These are phyloP conservation scores for Cadophora malorum DNA, from an alignment of 2,329 filamentous ascomycete genomes.

Conservation along the genomic window DNA sequence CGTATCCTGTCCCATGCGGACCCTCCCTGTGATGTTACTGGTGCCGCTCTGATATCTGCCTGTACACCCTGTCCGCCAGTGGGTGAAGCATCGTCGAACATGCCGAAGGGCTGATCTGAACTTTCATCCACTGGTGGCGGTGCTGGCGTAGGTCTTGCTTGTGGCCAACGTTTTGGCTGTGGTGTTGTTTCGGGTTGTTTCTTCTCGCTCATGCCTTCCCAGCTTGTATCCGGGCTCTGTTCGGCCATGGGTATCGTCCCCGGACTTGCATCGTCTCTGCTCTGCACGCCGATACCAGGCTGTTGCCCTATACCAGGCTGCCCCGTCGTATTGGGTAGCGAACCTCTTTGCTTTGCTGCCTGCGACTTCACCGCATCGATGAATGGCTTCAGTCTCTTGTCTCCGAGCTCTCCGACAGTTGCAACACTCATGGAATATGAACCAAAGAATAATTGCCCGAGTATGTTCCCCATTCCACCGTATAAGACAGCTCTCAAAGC, in stretches of 20 bases:
- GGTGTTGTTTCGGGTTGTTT: slow-evolving; percentile 9
- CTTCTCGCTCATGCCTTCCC: slow-evolving; percentile 12
- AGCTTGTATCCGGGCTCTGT: slow-evolving; percentile 11
- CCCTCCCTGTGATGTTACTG: slow-evolving; percentile 28
- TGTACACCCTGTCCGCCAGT: slow-evolving; percentile 35
- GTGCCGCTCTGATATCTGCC: slow-evolving; percentile 24
- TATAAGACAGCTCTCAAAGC: slow-evolving; percentile 36
- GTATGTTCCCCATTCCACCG: slow-evolving; percentile 30
- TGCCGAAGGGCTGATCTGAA: slow-evolving; percentile 32
- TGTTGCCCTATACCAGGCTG: slow-evolving; percentile 21
- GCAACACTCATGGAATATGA: slow-evolving; percentile 39
- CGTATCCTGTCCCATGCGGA: slow-evolving; percentile 46
- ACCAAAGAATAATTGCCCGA: slow-evolving; percentile 36
- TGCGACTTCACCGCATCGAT: slow-evolving; percentile 26
- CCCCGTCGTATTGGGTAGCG: slow-evolving; percentile 14
- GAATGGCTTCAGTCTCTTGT: slow-evolving; percentile 40
- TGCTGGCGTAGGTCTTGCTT: slow-evolving; percentile 17
- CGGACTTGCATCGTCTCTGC: slow-evolving; percentile 37
- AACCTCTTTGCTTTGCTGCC: slow-evolving; percentile 22
- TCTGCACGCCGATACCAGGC: background rate
- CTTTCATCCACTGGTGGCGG: slow-evolving; percentile 19
- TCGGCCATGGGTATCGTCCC: slow-evolving; percentile 31
- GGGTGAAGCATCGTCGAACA: slow-evolving; percentile 44
- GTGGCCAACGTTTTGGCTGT: slow-evolving; percentile 17
- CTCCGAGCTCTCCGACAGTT: slow-evolving; percentile 38